Evolutionary conservation across 2,329 filamentous ascomycete species (phyloP), one percentile per base, ranked within the genome.

Genomic region (Meredithiella fracta): DNA sequence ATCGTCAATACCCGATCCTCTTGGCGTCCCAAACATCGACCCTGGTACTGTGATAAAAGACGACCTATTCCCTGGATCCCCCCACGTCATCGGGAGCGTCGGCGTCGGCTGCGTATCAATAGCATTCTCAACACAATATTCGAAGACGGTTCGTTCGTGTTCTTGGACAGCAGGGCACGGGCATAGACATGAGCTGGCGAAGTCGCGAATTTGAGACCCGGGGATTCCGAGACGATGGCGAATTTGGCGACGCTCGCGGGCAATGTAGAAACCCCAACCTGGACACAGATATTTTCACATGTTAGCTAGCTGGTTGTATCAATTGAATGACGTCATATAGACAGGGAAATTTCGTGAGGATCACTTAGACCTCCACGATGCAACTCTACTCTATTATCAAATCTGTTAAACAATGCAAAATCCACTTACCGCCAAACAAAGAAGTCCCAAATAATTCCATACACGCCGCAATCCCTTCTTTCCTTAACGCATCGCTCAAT

Each of bases 221-320:
- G 55, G 55, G 25, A 57, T 54, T 11, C 58, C 55, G 11, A 57
- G 55, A 20, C 54, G 51, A 26, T 54, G 47, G 29, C 58, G 58
- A 23, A 59, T 59, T 26, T 55, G 47, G 22, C 42, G 49, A 14
- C 58, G 55, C 58, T 59, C 58, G 29, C 23, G 34, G 11, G 40
- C 51, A 31, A 59, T 53, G 34, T 59, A 57, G 34, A 55, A 51
- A 34, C 58, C 58, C 58, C 58, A 59, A 29, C 54, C 58, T 59
- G 38, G 9, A 58, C 14, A 51, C 31, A 26, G 34, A 51, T 40
- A 42, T 58, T 58, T 52, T 58, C 57, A 58, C 53, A 58, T 58
- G 57, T 58, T 55, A 58, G 53, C 23, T n/a, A 47, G 11, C 47
- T 8, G 14, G 20, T 31, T 2, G 23, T n/a, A 52, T 51, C 15